Percentiles rank a stretch among this genome's conserved stretches.
Conservation (phyloP, 1,284 basidiomycete genomes). For the Ceratobasidium sp. region DNA sequence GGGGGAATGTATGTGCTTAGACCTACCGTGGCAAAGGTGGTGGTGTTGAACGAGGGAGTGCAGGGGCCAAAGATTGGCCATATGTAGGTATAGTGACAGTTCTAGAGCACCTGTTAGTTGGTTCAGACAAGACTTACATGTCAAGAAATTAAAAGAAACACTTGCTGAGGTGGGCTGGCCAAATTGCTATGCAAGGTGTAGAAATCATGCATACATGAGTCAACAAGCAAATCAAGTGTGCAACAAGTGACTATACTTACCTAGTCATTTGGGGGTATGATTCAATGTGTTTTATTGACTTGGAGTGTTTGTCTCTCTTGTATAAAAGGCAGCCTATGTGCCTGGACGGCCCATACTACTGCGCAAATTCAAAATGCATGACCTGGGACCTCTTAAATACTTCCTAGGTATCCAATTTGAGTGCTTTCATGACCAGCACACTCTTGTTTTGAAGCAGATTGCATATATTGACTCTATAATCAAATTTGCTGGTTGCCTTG, state of each 20-base stretch:
- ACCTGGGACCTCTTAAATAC: constrained; percentile 19
- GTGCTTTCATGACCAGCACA: background rate
- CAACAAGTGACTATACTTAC: too few species aligned
- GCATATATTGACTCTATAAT: constrained; percentile 27
- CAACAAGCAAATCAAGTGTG: too few species aligned
- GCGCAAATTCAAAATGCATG: constrained; percentile 24
- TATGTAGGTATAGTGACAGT: background rate
- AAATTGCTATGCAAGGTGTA: too few species aligned
- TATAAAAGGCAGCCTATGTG: too few species aligned
- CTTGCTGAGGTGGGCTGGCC: too few species aligned
- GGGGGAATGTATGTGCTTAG: background rate
- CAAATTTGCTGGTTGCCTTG: background rate
- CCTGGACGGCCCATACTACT: too few species aligned
- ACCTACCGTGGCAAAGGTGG: constrained; percentile 3
- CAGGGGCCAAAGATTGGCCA: background rate
- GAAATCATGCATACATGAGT: too few species aligned
- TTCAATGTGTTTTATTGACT: too few species aligned
- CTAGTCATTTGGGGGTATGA: too few species aligned
- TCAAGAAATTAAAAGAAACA: too few species aligned
- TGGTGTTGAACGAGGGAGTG: background rate
- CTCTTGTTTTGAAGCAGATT: background rate
- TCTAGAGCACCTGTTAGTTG: background rate
- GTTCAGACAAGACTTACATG: too few species aligned
- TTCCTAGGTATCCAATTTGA: constrained; percentile 40
- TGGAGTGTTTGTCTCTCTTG: too few species aligned